These are phyloP conservation scores for Calonectria multiphialidica DNA, from an alignment of 2,329 filamentous ascomycete genomes.

Conservation along the genomic window DNA sequence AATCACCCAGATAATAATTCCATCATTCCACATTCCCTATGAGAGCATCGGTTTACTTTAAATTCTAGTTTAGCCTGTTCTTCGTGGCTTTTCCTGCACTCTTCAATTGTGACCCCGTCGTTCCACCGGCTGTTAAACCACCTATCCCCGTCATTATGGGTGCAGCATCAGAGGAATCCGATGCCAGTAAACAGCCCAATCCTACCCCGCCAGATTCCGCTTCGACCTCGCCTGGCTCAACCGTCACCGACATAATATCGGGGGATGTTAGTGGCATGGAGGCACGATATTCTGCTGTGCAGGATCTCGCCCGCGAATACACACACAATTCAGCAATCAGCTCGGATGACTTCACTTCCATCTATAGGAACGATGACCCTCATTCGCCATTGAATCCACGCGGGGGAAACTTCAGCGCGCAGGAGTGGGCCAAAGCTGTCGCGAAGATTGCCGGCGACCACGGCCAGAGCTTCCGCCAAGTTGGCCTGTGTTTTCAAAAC, in stretches of 20 bases:
- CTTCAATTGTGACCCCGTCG: not conserved
- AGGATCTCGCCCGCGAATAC: not conserved
- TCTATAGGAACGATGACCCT: not conserved
- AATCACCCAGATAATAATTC: not conserved
- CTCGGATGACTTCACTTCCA: not conserved
- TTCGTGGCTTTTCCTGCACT: too few relatives aligned
- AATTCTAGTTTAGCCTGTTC: too few relatives aligned
- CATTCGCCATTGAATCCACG: constrained; percentile 12
- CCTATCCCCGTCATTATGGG: not conserved
- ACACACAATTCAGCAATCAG: not conserved
- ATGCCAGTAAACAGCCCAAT: too few relatives aligned
- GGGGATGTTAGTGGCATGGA: not conserved
- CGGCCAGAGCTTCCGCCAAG: constrained; percentile 7
- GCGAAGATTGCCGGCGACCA: not conserved
- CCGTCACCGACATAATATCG: too few relatives aligned
- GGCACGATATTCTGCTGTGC: not conserved
- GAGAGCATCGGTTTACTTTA: not conserved
- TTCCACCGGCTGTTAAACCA: too few relatives aligned
- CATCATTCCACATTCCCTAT: not conserved
- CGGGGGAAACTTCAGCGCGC: not conserved
- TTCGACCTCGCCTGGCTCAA: not conserved
- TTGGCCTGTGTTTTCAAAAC: constrained; percentile 18
- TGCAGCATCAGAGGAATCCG: not conserved
- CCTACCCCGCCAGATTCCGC: not conserved
- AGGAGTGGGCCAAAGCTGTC: not conserved